Percentiles rank a stretch among this genome's conserved stretches.
Evolutionary conservation across 2,329 filamentous ascomycete species (phyloP).

Genomic region (Neonectria hederae): DNA sequence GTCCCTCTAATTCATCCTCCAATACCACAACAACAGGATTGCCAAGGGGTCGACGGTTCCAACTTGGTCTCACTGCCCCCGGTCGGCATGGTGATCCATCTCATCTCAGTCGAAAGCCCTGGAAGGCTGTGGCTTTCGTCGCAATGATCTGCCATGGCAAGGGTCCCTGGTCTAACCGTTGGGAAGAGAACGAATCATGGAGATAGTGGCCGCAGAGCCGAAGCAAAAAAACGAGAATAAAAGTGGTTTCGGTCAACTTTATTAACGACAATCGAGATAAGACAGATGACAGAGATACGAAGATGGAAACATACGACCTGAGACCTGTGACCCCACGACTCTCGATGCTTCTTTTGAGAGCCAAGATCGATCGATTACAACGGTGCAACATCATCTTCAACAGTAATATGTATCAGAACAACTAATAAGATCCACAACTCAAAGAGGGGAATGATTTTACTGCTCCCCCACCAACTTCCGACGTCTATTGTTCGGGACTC

Average conservation of each 20-base stretch:
- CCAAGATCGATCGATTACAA: neutral
- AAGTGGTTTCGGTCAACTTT: neutral
- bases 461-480: slow-evolving; percentile 7
- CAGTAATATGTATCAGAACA: too few relatives aligned
- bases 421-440: neutral
- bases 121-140: neutral
- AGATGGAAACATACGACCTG: neutral
- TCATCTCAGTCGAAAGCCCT: slow-evolving; percentile 16
- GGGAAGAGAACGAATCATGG: too few relatives aligned
- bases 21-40: neutral
- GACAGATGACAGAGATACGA: neutral
- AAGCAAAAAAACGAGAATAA: neutral
- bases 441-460: neutral
- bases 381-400: neutral
- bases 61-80: neutral
- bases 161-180: neutral
- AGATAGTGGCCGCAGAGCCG: neutral
- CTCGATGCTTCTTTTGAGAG: neutral
- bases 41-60: neutral
- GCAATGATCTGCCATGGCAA: neutral
- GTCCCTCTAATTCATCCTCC: neutral
- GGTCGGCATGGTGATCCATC: slow-evolving; percentile 17
- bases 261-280: neutral
- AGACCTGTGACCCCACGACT: neutral
- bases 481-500: slow-evolving; percentile 13